phyloP scores from a whole-genome alignment of 2,329 filamentous ascomycete genomes.

The Setomelanomma holmii region DNA sequence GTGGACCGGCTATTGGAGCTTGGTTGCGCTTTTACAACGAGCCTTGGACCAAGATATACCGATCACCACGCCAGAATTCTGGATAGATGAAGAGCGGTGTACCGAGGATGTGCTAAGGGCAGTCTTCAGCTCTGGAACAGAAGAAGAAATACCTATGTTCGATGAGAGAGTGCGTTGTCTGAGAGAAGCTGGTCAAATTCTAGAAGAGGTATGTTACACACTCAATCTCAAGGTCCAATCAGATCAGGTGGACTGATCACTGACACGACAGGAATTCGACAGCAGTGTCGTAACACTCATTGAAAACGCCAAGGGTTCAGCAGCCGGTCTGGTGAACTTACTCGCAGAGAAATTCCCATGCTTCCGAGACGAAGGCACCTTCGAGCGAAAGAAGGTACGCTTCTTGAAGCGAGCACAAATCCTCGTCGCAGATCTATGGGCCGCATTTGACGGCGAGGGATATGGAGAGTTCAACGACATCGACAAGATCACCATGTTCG shows the following conservation, averaged over 20 bases:
- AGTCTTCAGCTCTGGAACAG: constrained; percentile 85
- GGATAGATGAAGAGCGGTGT: constrained; percentile 78
- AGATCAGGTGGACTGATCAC: constrained; percentile 10
- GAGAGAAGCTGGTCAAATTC: constrained; percentile 79
- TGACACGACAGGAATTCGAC: constrained; percentile 69
- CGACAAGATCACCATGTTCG: constrained; percentile 97
- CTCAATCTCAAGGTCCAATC: constrained; percentile 3
- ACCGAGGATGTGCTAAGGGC: constrained; percentile 75
- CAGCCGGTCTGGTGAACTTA: constrained; percentile 83
- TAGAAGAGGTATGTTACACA: constrained; percentile 69
- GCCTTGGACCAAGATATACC: constrained; percentile 90
- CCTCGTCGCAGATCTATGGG: constrained; percentile 94
- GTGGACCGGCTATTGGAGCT: constrained; percentile 96
- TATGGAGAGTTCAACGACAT: constrained; percentile 89
- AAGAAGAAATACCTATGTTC: constrained; percentile 86
- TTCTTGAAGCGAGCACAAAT: constrained; percentile 96
- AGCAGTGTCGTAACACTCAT: constrained; percentile 78
- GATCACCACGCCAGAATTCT: constrained; percentile 88
- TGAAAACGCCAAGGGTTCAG: constrained; percentile 75
- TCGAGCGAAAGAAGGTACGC: constrained; percentile 77
- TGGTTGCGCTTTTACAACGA: constrained; percentile 85
- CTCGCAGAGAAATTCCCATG: constrained; percentile 82
- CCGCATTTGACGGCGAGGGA: constrained; percentile 82
- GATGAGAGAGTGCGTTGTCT: constrained; percentile 79
- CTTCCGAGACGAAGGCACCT: constrained; percentile 82